phyloP scores from a whole-genome alignment of 331 rosid species.

The Acacia pycnantha region DNA sequence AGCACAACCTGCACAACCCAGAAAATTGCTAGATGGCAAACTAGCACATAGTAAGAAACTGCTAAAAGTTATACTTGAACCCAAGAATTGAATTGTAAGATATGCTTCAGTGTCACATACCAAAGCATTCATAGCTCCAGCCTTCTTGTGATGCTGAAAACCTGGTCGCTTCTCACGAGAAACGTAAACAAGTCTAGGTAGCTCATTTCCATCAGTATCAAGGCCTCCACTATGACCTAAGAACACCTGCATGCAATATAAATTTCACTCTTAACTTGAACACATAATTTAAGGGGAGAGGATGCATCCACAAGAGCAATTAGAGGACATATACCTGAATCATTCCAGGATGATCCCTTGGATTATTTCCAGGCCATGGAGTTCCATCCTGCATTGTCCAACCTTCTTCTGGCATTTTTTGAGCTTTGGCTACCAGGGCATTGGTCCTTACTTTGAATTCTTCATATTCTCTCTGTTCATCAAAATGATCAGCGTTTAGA shows the following conservation, averaged over 20 bases:
- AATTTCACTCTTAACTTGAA: conserved; percentile 19
- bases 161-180: conserved; percentile 99
- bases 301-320: conserved; percentile 7
- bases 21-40: conserved; percentile 6
- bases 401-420: conserved; percentile 99
- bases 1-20: conserved; percentile 6
- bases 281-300: conserved; percentile 4
- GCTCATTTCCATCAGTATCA: conserved; percentile 99
- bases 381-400: conserved; percentile 99
- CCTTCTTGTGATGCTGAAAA: conserved; percentile 99
- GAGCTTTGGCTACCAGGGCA: conserved; percentile 96
- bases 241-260: conserved; percentile 69
- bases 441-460: conserved; percentile 92
- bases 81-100: conserved; percentile 5
- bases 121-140: conserved; percentile 99
- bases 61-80: neutral
- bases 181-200: conserved; percentile 98
- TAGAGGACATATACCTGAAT: conserved; percentile 67
- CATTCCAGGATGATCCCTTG: conserved; percentile 99
- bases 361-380: conserved; percentile 98
- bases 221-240: conserved; percentile 98
- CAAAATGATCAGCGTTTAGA: conserved; percentile 21
- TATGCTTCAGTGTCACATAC: conserved; percentile 49
- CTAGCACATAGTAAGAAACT: neutral
- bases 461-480: conserved; percentile 90